A percentile compares a stretch with the other conserved stretches of the same genome.
Evolutionary conservation across 148 eudicot species (phyloP).

Genomic region (Persicaria tinctoria): DNA sequence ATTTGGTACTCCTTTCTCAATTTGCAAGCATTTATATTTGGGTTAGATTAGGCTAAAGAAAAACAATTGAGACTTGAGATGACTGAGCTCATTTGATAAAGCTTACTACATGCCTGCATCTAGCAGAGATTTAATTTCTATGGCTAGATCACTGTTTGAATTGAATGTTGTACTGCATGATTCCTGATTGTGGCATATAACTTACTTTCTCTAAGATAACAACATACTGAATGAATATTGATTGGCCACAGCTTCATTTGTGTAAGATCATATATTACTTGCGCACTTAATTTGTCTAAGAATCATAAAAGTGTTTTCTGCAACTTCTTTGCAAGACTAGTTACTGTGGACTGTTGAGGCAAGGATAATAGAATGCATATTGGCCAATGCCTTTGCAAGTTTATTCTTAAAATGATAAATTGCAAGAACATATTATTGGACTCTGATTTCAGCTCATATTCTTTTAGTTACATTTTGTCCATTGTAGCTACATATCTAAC

Average conservation of each 20-base stretch:
- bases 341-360: neutral
- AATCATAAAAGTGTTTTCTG: neutral
- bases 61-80: neutral
- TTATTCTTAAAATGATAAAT: too few species aligned
- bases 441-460: neutral
- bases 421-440: too few species aligned
- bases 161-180: too few species aligned
- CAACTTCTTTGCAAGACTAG: neutral
- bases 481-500: neutral
- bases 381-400: neutral
- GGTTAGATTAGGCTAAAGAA: neutral
- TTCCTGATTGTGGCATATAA: too few species aligned
- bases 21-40: neutral
- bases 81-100: neutral
- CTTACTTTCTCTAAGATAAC: too few species aligned
- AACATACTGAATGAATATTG: too few species aligned
- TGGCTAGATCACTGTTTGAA: too few species aligned
- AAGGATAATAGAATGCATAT: neutral
- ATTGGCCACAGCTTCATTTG: too few species aligned
- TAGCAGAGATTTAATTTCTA: too few species aligned
- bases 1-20: neutral
- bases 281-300: neutral
- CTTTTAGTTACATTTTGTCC: neutral
- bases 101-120: neutral
- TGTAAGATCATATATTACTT: too few species aligned